phyloP scores from a whole-genome alignment of 495 filamentous ascomycete species.

The Lophiostoma macrostomum region DNA sequence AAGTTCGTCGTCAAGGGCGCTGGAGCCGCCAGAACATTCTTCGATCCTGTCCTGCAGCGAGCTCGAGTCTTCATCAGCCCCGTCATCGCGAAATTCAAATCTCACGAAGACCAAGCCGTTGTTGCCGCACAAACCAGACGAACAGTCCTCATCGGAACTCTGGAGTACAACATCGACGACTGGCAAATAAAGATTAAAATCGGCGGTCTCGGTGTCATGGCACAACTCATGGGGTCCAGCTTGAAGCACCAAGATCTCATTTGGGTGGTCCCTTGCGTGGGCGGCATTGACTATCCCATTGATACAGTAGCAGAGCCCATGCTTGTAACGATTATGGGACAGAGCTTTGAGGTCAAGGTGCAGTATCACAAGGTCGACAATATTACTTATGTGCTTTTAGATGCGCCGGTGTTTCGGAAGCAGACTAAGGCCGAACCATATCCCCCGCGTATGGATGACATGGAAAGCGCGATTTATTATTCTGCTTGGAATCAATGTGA shows the following conservation, averaged over 20 bases:
- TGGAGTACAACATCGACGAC: slow-evolving; percentile 73
- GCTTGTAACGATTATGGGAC: slow-evolving; percentile 63
- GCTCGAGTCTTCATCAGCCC: too few relatives aligned
- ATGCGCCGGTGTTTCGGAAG: slow-evolving; percentile 67
- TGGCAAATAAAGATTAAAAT: slow-evolving; percentile 73
- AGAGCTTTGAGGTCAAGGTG: slow-evolving; percentile 61
- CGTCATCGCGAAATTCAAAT: too few relatives aligned
- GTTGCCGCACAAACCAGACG: slow-evolving; percentile 31
- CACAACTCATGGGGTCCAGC: slow-evolving; percentile 67
- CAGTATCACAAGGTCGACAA: slow-evolving; percentile 65
- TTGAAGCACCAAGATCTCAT: slow-evolving; percentile 65
- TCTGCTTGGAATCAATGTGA: slow-evolving; percentile 73
- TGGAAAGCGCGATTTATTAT: slow-evolving; percentile 70
- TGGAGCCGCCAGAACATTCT: too few relatives aligned
- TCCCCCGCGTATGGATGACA: slow-evolving; percentile 70
- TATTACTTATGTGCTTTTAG: slow-evolving; percentile 70
- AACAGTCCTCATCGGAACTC: slow-evolving; percentile 64
- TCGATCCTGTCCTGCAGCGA: too few relatives aligned
- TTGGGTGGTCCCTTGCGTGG: slow-evolving; percentile 78
- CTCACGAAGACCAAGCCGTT: background rate
- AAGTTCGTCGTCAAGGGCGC: too few relatives aligned
- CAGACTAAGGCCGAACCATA: slow-evolving; percentile 67
- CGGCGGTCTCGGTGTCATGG: slow-evolving; percentile 65
- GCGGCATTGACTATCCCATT: slow-evolving; percentile 63
- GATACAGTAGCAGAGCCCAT: slow-evolving; percentile 62